A percentile compares a stretch with the other conserved stretches of the same genome.
Evolutionary conservation across 2,329 filamentous ascomycete genomes (phyloP).

Genomic region (Fusarium lateritium): DNA sequence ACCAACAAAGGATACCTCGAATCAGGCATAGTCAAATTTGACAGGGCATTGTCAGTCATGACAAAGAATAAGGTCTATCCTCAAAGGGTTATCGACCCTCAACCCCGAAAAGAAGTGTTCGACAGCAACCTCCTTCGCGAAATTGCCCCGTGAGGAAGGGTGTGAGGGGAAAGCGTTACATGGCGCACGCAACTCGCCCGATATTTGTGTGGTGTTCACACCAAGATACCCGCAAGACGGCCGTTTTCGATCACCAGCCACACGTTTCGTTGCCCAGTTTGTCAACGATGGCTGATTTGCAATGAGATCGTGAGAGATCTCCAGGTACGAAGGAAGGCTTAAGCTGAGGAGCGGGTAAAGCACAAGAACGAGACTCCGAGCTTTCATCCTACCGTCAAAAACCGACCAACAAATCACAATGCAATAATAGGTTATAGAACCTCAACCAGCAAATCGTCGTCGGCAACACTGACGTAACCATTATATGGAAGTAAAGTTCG

Average conservation of each 20-base stretch:
- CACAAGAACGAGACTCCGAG: not conserved
- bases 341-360: conserved; percentile 8
- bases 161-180: conserved; percentile 36
- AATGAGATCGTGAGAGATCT: conserved; percentile 4
- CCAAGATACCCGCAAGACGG: conserved; percentile 33
- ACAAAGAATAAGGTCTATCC: conserved; percentile 28
- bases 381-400: not conserved
- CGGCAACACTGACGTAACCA: conserved; percentile 15
- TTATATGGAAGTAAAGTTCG: conserved; percentile 8
- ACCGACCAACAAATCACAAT: not conserved
- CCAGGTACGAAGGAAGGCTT: conserved; percentile 1
- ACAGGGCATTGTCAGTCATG: conserved; percentile 31
- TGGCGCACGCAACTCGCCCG: conserved; percentile 32
- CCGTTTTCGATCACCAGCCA: conserved; percentile 31
- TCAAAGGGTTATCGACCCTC: conserved; percentile 5
- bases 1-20: conserved; percentile 11
- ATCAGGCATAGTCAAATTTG: conserved; percentile 9
- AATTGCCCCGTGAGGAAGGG: conserved; percentile 21
- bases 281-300: not conserved
- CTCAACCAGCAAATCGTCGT: not conserved
- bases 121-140: conserved; percentile 7
- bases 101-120: conserved; percentile 22
- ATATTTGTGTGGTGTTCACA: conserved; percentile 35
- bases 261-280: conserved; percentile 10
- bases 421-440: not conserved